Evolutionary conservation across 345 rosid genomes (phyloP).

Genomic region (rapeseed (Brassica napus)): DNA sequence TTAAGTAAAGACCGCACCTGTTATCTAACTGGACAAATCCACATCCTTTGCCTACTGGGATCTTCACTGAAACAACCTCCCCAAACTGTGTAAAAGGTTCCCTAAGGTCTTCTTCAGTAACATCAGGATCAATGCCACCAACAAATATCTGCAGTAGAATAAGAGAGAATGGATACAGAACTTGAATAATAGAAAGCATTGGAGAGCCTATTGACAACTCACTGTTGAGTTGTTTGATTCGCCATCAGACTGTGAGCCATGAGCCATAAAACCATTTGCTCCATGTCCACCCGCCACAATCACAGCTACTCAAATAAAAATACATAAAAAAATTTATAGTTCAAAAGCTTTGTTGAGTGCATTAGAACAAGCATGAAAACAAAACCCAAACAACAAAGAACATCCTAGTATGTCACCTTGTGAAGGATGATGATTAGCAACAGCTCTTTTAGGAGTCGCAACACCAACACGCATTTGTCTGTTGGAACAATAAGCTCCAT

Average conservation of each 20-base stretch:
- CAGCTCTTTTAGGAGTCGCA: constrained; percentile 92
- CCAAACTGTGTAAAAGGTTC: constrained; percentile 80
- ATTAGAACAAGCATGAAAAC: neutral
- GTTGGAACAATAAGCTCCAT: constrained; percentile 81
- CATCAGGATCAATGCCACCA: constrained; percentile 88
- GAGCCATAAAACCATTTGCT: constrained; percentile 57
- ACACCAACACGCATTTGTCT: constrained; percentile 93
- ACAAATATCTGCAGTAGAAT: constrained; percentile 71
- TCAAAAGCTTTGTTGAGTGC: constrained; percentile 23
- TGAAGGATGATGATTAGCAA: constrained; percentile 66
- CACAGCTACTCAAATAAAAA: constrained; percentile 51
- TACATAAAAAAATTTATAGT: neutral
- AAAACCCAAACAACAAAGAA: neutral
- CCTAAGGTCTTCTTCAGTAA: constrained; percentile 82
- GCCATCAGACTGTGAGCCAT: constrained; percentile 68
- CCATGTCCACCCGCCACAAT: constrained; percentile 84
- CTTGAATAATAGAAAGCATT: neutral
- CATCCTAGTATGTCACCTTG: constrained; percentile 38
- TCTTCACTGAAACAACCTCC: constrained; percentile 89
- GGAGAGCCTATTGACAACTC: constrained; percentile 41
- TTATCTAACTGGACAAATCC: constrained; percentile 82
- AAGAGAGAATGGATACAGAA: constrained; percentile 13
- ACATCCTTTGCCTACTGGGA: constrained; percentile 88
- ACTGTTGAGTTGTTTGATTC: constrained; percentile 85
- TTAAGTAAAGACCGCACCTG: constrained; percentile 47